Base-by-base conservation (phyloP, 768 basidiomycete species). In the Pleurotus salmoneostramineus region DNA sequence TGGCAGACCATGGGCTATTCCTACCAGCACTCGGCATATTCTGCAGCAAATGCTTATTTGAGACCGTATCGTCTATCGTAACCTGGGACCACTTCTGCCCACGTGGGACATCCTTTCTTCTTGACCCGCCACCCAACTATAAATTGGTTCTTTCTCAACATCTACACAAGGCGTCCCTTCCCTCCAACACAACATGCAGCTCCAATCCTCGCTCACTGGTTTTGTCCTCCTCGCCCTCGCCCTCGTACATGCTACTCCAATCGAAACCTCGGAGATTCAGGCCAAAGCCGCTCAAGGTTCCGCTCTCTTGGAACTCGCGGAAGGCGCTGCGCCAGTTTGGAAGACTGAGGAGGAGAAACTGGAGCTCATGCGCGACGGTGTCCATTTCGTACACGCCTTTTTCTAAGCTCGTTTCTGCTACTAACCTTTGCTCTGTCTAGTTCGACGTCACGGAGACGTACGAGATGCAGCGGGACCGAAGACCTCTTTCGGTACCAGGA, bases 361-460 rank as follows among this genome's bases (percentile, higher is more conserved):
- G 27, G 68, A 70, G 33, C 66, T 76, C 46, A 62, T 71, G 62
- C 66, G 71, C 17, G 65, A 67, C 52, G 68, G 69, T 6, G 62
- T 63, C 34, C 68, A 73, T 35, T 77, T 77, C 61, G 75, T 76
- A 62, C 43, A 71, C 21, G 3, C 21, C 21, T 27, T 27, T 27
- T 27, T 27, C 21, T 21, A 6, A 52, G 35, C 17, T 17, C 32
- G 34, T 27, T 27, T 27, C 21, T 27, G 21, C 21, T 27, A 27
- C 21, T 27, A 3, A 27, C 21, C 21, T 27, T 27, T 27, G 11
- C 10, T 37, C 1, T 40, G 8, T 15, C 15, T 49, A 76, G 76
- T 76, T 77, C 58, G 76, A 76, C 62, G 71, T 77, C 15, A 76
- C 76, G 3, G 71, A 77, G 46, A 69, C 71, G 12, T 76, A 74